Percentiles rank a stretch among this genome's conserved stretches.
Evolutionary conservation across 75 land plant species (phyloP).

Genomic region (Pinus albicaulis): DNA sequence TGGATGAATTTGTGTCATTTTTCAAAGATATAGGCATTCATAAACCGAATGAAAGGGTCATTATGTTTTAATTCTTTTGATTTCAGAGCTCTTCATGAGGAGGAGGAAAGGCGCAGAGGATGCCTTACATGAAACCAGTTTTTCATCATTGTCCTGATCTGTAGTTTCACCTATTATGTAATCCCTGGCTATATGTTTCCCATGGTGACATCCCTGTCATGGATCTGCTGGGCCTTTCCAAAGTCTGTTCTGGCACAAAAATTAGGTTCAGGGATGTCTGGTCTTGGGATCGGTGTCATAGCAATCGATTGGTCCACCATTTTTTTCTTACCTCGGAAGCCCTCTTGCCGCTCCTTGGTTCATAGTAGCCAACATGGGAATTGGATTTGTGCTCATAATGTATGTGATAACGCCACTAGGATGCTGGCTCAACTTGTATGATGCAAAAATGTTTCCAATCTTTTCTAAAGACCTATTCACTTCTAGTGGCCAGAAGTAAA

Average conservation of each 20-base stretch:
- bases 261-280: constrained; percentile 54
- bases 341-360: constrained; percentile 68
- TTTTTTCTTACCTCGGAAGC: constrained; percentile 50
- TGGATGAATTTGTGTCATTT: no score
- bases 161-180: constrained; percentile 57
- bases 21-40: not conserved
- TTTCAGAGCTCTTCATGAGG: constrained; percentile 62
- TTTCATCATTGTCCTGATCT: constrained; percentile 30
- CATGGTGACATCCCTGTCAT: constrained; percentile 49
- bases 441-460: constrained; percentile 56
- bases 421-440: constrained; percentile 41
- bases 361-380: constrained; percentile 49
- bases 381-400: constrained; percentile 35
- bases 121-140: constrained; percentile 41
- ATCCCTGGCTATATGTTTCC: constrained; percentile 60
- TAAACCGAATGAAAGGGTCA: not conserved
- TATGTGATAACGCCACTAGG: constrained; percentile 46
- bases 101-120: constrained; percentile 31
- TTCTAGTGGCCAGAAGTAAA: constrained; percentile 25
- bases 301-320: constrained; percentile 59
- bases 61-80: not conserved
- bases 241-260: constrained; percentile 53
- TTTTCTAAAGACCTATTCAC: constrained; percentile 38
- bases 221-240: constrained; percentile 51
- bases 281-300: constrained; percentile 49